These are phyloP conservation scores for Spergularia marina DNA, from an alignment of 148 eudicot species.

Conservation along the genomic window DNA sequence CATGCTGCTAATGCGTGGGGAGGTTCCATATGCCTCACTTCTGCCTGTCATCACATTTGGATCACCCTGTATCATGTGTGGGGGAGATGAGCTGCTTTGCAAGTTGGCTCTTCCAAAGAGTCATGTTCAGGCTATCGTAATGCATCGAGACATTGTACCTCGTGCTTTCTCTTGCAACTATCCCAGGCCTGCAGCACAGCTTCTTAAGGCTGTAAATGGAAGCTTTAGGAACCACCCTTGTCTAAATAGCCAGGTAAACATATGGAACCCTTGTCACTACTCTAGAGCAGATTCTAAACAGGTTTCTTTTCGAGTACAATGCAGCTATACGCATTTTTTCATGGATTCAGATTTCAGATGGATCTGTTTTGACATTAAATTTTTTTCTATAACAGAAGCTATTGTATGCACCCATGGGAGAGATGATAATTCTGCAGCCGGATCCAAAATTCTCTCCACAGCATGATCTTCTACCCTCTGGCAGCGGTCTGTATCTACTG, in stretches of 20 bases:
- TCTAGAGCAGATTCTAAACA: too few species aligned
- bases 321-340: too few species aligned
- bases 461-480: conserved; percentile 83
- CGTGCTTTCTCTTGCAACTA: conserved; percentile 94
- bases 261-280: neutral
- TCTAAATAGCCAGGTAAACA: conserved; percentile 64
- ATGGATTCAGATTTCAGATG: too few species aligned
- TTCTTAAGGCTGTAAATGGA: conserved; percentile 84
- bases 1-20: conserved; percentile 77
- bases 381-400: conserved; percentile 44
- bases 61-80: conserved; percentile 92
- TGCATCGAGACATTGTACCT: conserved; percentile 97
- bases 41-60: conserved; percentile 91
- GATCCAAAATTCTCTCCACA: conserved; percentile 74
- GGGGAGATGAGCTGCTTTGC: conserved; percentile 73
- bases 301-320: too few species aligned
- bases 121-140: conserved; percentile 75
- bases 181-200: conserved; percentile 81
- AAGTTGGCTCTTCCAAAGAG: conserved; percentile 72
- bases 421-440: conserved; percentile 85
- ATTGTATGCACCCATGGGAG: conserved; percentile 91
- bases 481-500: conserved; percentile 72
- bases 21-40: conserved; percentile 65
- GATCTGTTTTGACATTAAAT: neutral
- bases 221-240: conserved; percentile 89